A percentile compares a stretch with the other conserved stretches of the same genome.
Evolutionary conservation across 148 eudicot genomes (phyloP).

Genomic region (Simmondsia chinensis): DNA sequence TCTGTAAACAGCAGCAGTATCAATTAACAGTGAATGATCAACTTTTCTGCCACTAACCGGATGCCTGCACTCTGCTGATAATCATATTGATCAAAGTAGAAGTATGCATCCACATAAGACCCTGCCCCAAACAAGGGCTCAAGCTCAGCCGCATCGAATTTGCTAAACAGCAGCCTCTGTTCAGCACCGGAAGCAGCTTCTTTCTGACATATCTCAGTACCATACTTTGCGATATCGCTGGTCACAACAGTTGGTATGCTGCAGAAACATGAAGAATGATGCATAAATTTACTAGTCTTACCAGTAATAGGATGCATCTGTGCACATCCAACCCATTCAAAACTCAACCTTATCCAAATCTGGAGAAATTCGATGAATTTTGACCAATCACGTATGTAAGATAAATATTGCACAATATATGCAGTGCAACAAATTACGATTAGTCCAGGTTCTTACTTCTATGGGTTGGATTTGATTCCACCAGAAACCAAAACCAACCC

Average conservation of each 20-base stretch:
- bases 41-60: slow-evolving; percentile 69
- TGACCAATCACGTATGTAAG: too few species aligned
- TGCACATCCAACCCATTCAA: too few species aligned
- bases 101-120: slow-evolving; percentile 44
- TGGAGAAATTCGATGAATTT: too few species aligned
- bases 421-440: too few species aligned
- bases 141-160: slow-evolving; percentile 58
- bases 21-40: slow-evolving; percentile 45
- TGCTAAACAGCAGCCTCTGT: slow-evolving; percentile 52
- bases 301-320: too few species aligned
- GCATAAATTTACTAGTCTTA: not conserved
- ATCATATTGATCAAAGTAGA: slow-evolving; percentile 71
- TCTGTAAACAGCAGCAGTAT: slow-evolving; percentile 8
- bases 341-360: too few species aligned
- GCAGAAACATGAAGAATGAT: slow-evolving; percentile 14
- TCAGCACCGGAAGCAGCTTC: slow-evolving; percentile 36
- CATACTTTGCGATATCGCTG: slow-evolving; percentile 40
- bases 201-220: slow-evolving; percentile 64
- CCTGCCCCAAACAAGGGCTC: slow-evolving; percentile 48
- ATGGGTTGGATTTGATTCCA: too few species aligned
- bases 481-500: too few species aligned
- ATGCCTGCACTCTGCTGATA: slow-evolving; percentile 78
- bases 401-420: too few species aligned
- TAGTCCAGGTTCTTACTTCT: too few species aligned
- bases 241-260: slow-evolving; percentile 68